Evolutionary conservation across 2,329 filamentous ascomycete species (phyloP), one percentile per base, ranked within the genome.

Genomic region (Talaromyces sp.): DNA sequence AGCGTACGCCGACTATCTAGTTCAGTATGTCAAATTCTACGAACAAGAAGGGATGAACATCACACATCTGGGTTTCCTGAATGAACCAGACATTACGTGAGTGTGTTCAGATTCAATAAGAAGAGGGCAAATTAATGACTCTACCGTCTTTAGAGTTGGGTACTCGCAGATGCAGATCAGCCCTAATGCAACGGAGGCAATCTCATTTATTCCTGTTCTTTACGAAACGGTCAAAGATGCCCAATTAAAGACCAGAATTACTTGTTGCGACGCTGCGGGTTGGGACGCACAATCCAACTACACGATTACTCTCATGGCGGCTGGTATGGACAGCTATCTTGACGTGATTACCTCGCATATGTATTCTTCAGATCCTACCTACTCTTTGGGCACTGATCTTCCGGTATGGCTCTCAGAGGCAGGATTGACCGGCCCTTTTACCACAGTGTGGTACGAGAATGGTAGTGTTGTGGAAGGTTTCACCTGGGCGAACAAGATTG

Each of bases 11-110:
- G 71, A 82, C 65, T 80, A 80, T 64, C 69, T 83, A 10, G 74
- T 80, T 3, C 74, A 80, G 62, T 82, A 81, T 68, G 73, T 82
- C 57, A 73, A 78, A 63, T 78, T 75, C 63, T 84, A 84, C 67
- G 67, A 71, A 19, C 69, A 76, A 55, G 72, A 73, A 2, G 79
- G 78, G 4, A 71, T 83, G 57, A 73, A 73, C 3, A 67, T 83
- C 49, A 78, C 78, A 1, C 78, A 81, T 59, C 68, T 82, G 2
- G 80, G 80, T 13, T 81, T 81, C 63, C 67, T 82, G 47, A 82
- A 82, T 66, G 80, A 82, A 65, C 79, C 78, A 1, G 76, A 80
- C 53, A 74, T 57, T 67, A n/a, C 25, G 57, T 59, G 7, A 59
- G 57, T 44, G 11, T n/a, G n/a, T 22, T 22, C 44, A 13, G n/a